phyloP scores from a whole-genome alignment of 176 grass and related monocot species.

The Eragrostis nindensis region DNA sequence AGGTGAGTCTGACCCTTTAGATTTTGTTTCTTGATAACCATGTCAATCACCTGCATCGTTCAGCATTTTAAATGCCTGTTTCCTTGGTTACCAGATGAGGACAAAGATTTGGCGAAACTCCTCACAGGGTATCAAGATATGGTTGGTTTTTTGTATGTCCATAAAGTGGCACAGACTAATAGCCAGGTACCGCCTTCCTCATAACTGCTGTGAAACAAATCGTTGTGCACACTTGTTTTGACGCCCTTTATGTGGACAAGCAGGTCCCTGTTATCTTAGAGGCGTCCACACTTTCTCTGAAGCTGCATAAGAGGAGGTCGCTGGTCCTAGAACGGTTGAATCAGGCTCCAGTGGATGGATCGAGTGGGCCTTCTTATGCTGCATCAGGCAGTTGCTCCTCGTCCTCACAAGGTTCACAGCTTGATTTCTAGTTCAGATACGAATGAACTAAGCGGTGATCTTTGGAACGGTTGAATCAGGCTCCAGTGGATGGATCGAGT shows the following conservation, averaged over 20 bases:
- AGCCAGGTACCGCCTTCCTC: constrained; percentile 66
- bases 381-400: constrained; percentile 69
- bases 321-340: constrained; percentile 85
- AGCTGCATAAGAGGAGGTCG: constrained; percentile 75
- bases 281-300: constrained; percentile 77
- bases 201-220: constrained; percentile 25
- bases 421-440: no score
- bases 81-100: constrained; percentile 74
- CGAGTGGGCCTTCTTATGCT: constrained; percentile 63
- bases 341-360: constrained; percentile 85
- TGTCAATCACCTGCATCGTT: not conserved
- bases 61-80: not conserved
- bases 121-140: constrained; percentile 92
- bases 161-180: constrained; percentile 85
- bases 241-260: constrained; percentile 8
- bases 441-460: no score
- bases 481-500: constrained; percentile 81
- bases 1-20: constrained; percentile 42
- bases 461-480: constrained; percentile 93
- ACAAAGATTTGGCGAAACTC: constrained; percentile 84
- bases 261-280: constrained; percentile 93
- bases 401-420: constrained; percentile 60
- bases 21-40: constrained; percentile 1
- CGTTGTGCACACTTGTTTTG: not conserved
- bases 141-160: constrained; percentile 90